A percentile compares a stretch with the other conserved stretches of the same genome.
These are phyloP conservation scores for Botryotinia calthae DNA, from an alignment of 2,329 filamentous ascomycete species.

Conservation along the genomic window DNA sequence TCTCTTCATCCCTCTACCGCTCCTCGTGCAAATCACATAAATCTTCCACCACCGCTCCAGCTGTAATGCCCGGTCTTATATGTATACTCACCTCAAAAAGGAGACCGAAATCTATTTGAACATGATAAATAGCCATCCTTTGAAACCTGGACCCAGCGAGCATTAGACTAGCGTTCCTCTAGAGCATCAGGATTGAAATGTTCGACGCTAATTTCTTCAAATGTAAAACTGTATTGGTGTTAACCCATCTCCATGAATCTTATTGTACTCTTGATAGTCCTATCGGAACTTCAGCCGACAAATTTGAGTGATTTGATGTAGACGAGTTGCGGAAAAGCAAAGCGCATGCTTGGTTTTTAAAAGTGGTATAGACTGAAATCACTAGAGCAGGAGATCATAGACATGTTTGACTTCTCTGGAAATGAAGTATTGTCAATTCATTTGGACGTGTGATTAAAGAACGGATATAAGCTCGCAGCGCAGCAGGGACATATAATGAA, in stretches of 20 bases:
- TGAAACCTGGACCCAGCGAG: neutral
- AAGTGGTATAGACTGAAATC: too few species aligned
- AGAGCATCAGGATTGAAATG: neutral
- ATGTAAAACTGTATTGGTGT: neutral
- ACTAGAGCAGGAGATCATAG: neutral
- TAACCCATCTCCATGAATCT: neutral
- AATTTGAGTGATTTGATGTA: accelerated
- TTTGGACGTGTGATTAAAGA: too few species aligned
- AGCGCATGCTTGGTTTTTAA: too few species aligned
- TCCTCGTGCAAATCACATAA: too few species aligned
- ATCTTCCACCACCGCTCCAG: too few species aligned
- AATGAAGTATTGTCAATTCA: too few species aligned
- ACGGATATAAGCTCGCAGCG: too few species aligned
- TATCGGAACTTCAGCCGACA: accelerated
- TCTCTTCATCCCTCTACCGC: neutral
- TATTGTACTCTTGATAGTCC: accelerated
- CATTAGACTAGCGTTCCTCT: too few species aligned
- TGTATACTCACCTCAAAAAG: neutral
- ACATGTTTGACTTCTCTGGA: too few species aligned
- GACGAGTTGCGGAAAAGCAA: neutral
- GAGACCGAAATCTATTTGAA: neutral
- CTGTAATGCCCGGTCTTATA: neutral
- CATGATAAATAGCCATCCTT: neutral
- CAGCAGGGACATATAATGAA: neutral
- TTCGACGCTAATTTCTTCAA: accelerated